Evolutionary conservation across 139 green algal genomes (phyloP).

Genomic region (Zygnema cylindricum): DNA sequence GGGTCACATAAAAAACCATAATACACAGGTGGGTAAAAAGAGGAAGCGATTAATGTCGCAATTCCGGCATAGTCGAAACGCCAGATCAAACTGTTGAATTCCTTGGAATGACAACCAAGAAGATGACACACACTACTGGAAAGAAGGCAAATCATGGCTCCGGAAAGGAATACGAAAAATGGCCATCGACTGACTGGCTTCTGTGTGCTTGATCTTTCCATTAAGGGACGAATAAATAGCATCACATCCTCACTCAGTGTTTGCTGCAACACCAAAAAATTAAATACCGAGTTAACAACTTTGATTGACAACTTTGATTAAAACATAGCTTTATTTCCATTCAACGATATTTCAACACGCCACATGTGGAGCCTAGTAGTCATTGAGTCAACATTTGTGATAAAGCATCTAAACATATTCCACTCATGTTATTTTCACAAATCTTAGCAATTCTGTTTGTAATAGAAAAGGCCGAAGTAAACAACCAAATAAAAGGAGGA

Average conservation of each 20-base stretch:
- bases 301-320: neutral
- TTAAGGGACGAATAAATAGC: neutral
- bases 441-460: no score
- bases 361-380: no score
- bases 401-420: no score
- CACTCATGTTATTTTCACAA: no score
- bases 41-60: slow-evolving; percentile 88
- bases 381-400: no score
- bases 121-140: slow-evolving; percentile 85
- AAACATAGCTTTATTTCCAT: neutral
- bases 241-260: neutral
- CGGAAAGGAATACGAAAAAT: slow-evolving; percentile 84
- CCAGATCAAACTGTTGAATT: slow-evolving; percentile 55
- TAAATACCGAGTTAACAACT: neutral
- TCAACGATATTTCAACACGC: no score
- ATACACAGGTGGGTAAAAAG: slow-evolving; percentile 90
- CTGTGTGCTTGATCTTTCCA: neutral
- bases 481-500: no score
- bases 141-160: slow-evolving; percentile 89
- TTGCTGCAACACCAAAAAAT: neutral
- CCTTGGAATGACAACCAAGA: slow-evolving; percentile 80
- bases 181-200: slow-evolving; percentile 67
- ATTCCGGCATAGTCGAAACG: slow-evolving; percentile 93
- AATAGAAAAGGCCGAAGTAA: no score
- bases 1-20: slow-evolving; percentile 92